phyloP scores from a whole-genome alignment of 768 basidiomycete species.

The Rhizopogon rudus region DNA sequence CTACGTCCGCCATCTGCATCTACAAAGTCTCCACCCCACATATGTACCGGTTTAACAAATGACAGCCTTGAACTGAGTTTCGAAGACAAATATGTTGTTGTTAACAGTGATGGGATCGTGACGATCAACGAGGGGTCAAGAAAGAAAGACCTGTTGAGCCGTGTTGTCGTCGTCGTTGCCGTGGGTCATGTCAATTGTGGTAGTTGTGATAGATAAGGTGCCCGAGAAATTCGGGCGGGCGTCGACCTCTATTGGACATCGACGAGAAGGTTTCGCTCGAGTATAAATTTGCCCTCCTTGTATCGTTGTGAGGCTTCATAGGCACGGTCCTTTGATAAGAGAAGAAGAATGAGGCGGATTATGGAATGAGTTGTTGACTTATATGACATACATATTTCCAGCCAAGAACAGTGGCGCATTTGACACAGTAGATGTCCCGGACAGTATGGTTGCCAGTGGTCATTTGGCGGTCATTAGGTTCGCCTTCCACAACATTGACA shows the following conservation, averaged over 20 bases:
- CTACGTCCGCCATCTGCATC: conserved; percentile 2
- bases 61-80: conserved; percentile 10
- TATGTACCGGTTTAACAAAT: conserved; percentile 15
- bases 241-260: conserved; percentile 66
- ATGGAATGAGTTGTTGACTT: conserved; percentile 2
- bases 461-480: conserved; percentile 90
- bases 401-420: conserved; percentile 81
- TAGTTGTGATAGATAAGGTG: conserved; percentile 5
- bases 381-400: conserved; percentile 95
- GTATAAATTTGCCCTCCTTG: conserved; percentile 98
- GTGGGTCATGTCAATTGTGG: conserved; percentile 8
- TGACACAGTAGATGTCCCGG: conserved; percentile 90
- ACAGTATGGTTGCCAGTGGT: conserved; percentile 96
- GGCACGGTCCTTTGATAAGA: conserved; percentile 71
- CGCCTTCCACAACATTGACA: conserved; percentile 88
- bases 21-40: background rate
- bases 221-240: conserved; percentile 7
- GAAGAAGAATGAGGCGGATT: conserved; percentile 3
- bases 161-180: conserved; percentile 7
- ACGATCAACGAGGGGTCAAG: conserved; percentile 5
- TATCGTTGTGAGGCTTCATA: conserved; percentile 91
- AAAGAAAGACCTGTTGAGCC: conserved; percentile 8
- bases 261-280: conserved; percentile 86
- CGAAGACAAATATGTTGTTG: conserved; percentile 10
- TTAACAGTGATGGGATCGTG: conserved; percentile 12